phyloP scores from a whole-genome alignment of 1,284 basidiomycete species.

The Taiwanofungus camphoratus region DNA sequence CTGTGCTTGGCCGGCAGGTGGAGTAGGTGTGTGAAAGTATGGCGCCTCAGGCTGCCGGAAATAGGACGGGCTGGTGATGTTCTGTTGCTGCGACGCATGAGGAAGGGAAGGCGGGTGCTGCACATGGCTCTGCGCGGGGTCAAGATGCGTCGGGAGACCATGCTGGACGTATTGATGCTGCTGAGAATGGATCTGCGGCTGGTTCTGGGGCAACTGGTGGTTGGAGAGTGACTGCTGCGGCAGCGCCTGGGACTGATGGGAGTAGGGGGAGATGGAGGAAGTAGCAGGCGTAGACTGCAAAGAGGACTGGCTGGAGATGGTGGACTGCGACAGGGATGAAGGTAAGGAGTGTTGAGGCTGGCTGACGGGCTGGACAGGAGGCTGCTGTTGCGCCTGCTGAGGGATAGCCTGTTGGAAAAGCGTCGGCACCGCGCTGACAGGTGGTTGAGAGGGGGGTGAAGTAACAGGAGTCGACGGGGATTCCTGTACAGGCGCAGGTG shows the following conservation, averaged over 20 bases:
- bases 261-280: constrained; percentile 35
- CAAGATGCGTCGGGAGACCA: constrained; percentile 55
- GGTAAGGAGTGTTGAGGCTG: constrained; percentile 38
- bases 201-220: constrained; percentile 35
- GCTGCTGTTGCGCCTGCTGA: constrained; percentile 35
- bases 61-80: constrained; percentile 36
- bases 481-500: constrained; percentile 17
- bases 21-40: constrained; percentile 72
- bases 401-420: constrained; percentile 45
- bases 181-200: constrained; percentile 27
- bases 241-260: constrained; percentile 31
- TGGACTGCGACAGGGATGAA: constrained; percentile 34
- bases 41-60: constrained; percentile 63
- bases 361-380: constrained; percentile 29
- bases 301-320: constrained; percentile 25
- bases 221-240: constrained; percentile 28
- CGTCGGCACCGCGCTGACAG: constrained; percentile 21
- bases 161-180: constrained; percentile 61
- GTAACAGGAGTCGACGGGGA: constrained; percentile 18
- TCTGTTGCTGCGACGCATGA: constrained; percentile 34
- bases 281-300: constrained; percentile 23
- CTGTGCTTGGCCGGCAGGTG: constrained; percentile 59
- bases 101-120: constrained; percentile 27
- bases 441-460: constrained; percentile 28
- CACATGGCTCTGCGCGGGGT: constrained; percentile 40